phyloP scores from a whole-genome alignment of 2,329 filamentous ascomycete genomes.

The Penicillium sp. region DNA sequence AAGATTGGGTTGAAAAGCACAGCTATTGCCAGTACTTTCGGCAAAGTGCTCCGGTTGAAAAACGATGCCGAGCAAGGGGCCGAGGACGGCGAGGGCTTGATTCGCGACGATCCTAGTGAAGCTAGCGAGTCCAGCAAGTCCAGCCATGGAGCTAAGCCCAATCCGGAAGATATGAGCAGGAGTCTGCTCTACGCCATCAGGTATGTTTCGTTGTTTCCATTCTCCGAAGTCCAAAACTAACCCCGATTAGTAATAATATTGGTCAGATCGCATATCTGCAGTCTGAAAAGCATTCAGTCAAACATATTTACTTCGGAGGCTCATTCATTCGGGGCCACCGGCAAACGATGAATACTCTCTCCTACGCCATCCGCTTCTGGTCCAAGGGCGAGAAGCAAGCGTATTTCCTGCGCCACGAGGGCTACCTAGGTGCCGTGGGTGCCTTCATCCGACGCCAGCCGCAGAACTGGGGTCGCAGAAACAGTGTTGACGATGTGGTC shows the following conservation, averaged over 20 bases:
- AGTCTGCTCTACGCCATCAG: constrained; percentile 89
- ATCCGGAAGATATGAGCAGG: constrained; percentile 78
- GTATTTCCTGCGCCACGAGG: constrained; percentile 93
- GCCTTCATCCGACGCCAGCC: constrained; percentile 92
- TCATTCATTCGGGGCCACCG: constrained; percentile 94
- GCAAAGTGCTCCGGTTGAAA: constrained; percentile 94
- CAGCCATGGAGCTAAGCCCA: constrained; percentile 55
- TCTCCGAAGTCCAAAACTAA: constrained; percentile 23
- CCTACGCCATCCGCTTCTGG: constrained; percentile 98
- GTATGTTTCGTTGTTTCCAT: constrained; percentile 34
- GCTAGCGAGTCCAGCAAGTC: constrained; percentile 36
- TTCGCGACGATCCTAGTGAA: constrained; percentile 46
- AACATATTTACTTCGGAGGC: constrained; percentile 95
- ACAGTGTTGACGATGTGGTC: constrained; percentile 62
- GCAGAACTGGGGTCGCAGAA: constrained; percentile 81
- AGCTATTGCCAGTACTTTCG: constrained; percentile 93
- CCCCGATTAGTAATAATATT: constrained; percentile 75
- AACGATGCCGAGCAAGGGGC: constrained; percentile 74
- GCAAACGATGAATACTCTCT: constrained; percentile 96
- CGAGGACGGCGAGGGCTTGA: constrained; percentile 65
- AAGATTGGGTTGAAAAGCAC: constrained; percentile 96
- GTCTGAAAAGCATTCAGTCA: constrained; percentile 85
- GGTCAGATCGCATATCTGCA: constrained; percentile 98
- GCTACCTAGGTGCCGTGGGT: constrained; percentile 89
- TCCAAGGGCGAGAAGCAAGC: constrained; percentile 90